Evolutionary conservation across 78 protist species (phyloP), one percentile per base, ranked within the genome.

Genomic region (Speleostelium caveatum): DNA sequence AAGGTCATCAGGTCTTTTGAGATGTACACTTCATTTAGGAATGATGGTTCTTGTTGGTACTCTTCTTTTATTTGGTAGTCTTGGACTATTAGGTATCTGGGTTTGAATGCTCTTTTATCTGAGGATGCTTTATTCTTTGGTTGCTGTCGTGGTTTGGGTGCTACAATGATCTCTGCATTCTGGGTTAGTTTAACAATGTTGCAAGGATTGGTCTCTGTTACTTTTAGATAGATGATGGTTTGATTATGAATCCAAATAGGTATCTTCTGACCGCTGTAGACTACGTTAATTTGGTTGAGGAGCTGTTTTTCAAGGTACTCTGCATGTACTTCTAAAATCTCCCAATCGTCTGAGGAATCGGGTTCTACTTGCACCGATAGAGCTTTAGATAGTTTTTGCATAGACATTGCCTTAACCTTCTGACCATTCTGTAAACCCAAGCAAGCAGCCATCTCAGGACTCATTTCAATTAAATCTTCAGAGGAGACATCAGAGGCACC

Each of bases 311-410:
- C 94, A 0, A 90, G 24, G 35, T 90, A 90, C 28, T 77, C 73
- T 39, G 32, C 69, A 65, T 90, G 88, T 3, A 79, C 67, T 19
- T 77, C 87, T 21, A 90, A 42, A 32, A 90, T 79, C 68, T 90
- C 94, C 94, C 94, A 90, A 35, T 90, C 94, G 24, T 90, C 94
- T 0, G 90, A 42, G 14, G 94, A 73, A 6, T 78, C 41, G 30
- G 94, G 94, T 49, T 87, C 93, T 32, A 87, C 93, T 63, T 68
- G 73, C 12, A 87, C 69, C 1, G 88, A 68, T 5, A 35, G 35
- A 5, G 86, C 93, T 0, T 26, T 22, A 22, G n/a, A 33, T 1
- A 87, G 45, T 32, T 38, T 3, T 24, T 26, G 53, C 6, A 38
- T 19, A 16, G 86, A 79, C 26, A 36, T 53, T 14, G 73, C 42